Conservation (phyloP, 306 rosid genomes). For the Gleditsia sinensis region DNA sequence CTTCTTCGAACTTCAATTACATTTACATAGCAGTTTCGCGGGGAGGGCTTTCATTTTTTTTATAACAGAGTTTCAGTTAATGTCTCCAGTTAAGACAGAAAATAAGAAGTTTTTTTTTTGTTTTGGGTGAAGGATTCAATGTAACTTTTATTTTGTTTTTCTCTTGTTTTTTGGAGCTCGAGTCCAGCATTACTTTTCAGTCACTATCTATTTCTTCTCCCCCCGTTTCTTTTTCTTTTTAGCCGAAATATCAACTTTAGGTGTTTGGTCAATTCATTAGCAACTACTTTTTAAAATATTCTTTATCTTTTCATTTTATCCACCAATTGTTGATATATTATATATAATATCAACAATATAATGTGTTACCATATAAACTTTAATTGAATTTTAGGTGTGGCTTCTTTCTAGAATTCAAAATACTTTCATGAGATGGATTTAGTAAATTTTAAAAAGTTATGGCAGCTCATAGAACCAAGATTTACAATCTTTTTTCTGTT, state of each 20-base stretch:
- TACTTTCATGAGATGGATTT: no score
- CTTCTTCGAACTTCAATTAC: neutral
- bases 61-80: no score
- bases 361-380: neutral
- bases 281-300: neutral
- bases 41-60: no score
- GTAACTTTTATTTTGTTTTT: neutral
- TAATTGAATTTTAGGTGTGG: neutral
- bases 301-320: neutral
- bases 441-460: neutral
- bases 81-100: no score
- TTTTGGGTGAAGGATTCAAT: no score
- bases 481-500: neutral
- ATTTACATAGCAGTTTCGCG: no score
- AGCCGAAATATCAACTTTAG: neutral
- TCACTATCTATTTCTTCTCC: neutral
- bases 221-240: neutral
- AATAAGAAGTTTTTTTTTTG: no score
- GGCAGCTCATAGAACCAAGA: no score
- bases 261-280: constrained; percentile 5
- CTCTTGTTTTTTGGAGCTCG: neutral
- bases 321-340: no score
- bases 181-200: no score
- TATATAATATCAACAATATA: neutral
- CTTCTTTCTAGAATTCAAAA: neutral